Conservation (phyloP, 1,284 basidiomycete genomes). For the Boletellus deceptivus region DNA sequence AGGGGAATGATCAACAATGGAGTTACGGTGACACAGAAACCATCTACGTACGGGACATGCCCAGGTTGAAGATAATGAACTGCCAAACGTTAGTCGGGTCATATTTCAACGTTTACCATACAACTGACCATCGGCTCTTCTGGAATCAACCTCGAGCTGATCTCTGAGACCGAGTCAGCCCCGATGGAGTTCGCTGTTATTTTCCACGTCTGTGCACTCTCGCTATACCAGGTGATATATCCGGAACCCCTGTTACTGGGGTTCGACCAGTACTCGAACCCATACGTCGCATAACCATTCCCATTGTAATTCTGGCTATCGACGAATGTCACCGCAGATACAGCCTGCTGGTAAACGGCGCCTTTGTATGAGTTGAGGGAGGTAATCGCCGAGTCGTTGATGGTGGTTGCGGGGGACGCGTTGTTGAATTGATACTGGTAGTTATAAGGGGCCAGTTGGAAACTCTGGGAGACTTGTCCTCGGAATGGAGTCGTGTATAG, state of each 20-base stretch:
- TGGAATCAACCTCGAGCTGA: slow-evolving; percentile 66
- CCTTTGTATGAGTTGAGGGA: slow-evolving; percentile 73
- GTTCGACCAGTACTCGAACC: slow-evolving; percentile 75
- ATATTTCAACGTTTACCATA: slow-evolving; percentile 1
- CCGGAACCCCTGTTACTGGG: slow-evolving; percentile 57
- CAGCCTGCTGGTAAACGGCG: slow-evolving; percentile 76
- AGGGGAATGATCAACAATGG: slow-evolving; percentile 6
- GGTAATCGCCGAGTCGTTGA: slow-evolving; percentile 53
- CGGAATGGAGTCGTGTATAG: slow-evolving; percentile 39
- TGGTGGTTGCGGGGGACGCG: slow-evolving; percentile 49
- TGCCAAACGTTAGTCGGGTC: slow-evolving; percentile 28
- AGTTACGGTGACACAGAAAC: background rate
- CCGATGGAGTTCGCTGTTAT: slow-evolving; percentile 58
- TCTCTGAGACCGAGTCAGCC: slow-evolving; percentile 50
- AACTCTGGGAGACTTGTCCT: slow-evolving; percentile 76
- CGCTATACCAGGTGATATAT: slow-evolving; percentile 72
- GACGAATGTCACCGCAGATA: slow-evolving; percentile 63
- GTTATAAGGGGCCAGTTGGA: slow-evolving; percentile 82
- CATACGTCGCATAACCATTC: slow-evolving; percentile 56
- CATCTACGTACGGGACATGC: slow-evolving; percentile 54
- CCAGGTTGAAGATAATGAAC: slow-evolving; percentile 76
- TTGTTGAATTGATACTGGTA: slow-evolving; percentile 62
- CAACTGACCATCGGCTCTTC: slow-evolving; percentile 66
- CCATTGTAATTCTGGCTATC: slow-evolving; percentile 54
- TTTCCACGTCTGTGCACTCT: slow-evolving; percentile 64